Evolutionary conservation across 73 alveolate genomes (phyloP), one percentile per base, ranked within the genome.

Genomic region (Paramecium bursaria): DNA sequence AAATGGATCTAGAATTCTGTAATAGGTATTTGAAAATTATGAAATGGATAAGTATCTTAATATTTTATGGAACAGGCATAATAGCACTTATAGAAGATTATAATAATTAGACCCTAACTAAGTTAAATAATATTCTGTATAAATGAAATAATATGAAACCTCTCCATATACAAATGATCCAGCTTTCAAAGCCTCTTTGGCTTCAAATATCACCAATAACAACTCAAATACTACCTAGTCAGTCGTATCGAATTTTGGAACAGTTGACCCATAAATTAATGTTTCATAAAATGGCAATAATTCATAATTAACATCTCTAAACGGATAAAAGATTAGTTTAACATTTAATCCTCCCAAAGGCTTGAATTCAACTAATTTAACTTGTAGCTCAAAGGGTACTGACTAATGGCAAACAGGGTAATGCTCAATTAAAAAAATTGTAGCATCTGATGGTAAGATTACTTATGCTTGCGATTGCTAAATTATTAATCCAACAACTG

Each of bases 161-260:
- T n/a, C n/a, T n/a, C n/a, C n/a, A n/a, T n/a, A n/a, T n/a, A n/a
- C n/a, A n/a, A n/a, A n/a, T n/a, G n/a, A n/a, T n/a, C n/a, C n/a
- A n/a, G n/a, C n/a, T n/a, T n/a, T n/a, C n/a, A n/a, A n/a, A n/a
- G n/a, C n/a, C n/a, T n/a, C n/a, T n/a, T n/a, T n/a, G n/a, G n/a
- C n/a, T n/a, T n/a, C n/a, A n/a, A n/a, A n/a, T n/a, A n/a, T n/a
- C n/a, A 50, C 26, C 73, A 50, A 50, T 25, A 25, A 50, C 26
- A 17, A 50, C 73, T 50, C 73, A 5, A 50, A 25, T 50, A 50
- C 22, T 50, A 31, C 0, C 22, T 50, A 0, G 42, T 50, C 4
- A 50, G 73, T 17, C n/a, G n/a, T n/a, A n/a, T n/a, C n/a, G n/a
- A 50, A 50, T 17, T 50, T 50, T 50, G 73, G 73, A 25, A 50